Percentiles rank a stretch among this genome's conserved stretches.
These are phyloP conservation scores for Scenedesmus sp. DNA, from an alignment of 163 green algal genomes.

Conservation along the genomic window DNA sequence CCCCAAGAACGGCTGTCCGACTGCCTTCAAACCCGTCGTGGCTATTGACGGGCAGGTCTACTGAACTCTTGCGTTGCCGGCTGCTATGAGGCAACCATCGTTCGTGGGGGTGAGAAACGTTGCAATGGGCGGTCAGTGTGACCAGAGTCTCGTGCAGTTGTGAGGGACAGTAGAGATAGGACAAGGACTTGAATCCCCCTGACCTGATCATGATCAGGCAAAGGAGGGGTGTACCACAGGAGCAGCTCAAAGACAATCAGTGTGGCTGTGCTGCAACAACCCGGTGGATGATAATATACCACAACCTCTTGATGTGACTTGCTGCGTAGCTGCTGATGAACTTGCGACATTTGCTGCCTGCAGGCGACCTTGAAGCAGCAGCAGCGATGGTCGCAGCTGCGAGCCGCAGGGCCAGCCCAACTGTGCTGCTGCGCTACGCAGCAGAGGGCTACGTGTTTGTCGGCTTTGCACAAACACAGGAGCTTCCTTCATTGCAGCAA, in stretches of 20 bases:
- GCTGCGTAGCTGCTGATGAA: neutral
- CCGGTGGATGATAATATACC: no score
- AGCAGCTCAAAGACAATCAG: no score
- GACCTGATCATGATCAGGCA: no score
- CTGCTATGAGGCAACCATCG: neutral
- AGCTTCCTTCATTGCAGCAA: neutral
- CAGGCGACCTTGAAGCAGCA: neutral
- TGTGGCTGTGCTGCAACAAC: no score
- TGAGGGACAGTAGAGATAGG: neutral
- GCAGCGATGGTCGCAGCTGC: neutral
- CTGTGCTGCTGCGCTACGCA: neutral
- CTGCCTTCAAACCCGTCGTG: neutral
- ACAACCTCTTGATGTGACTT: neutral
- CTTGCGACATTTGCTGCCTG: neutral
- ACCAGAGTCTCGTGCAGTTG: neutral
- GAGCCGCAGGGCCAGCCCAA: neutral
- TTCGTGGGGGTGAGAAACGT: neutral
- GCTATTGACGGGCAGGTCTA: neutral
- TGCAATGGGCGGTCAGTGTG: neutral
- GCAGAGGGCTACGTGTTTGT: neutral
- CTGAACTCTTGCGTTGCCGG: neutral
- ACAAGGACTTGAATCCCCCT: no score
- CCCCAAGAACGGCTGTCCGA: neutral
- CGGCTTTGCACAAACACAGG: neutral
- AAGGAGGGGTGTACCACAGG: no score